phyloP scores from a whole-genome alignment of 352 stramenopile species.

The Peronospora destructor region DNA sequence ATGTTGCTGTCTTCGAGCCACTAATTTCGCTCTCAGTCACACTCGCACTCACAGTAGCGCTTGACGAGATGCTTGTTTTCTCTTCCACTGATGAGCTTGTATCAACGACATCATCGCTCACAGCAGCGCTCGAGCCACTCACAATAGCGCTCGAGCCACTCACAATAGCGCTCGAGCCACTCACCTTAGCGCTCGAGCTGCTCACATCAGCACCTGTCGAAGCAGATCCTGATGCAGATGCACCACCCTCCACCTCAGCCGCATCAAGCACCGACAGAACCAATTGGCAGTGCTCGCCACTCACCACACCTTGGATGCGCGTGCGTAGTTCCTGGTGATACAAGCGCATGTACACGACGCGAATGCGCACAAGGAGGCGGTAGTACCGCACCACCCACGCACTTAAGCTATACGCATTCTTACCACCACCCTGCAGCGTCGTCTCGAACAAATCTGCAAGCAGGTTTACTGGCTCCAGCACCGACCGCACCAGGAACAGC shows the following conservation, averaged over 20 bases:
- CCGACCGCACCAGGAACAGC: slow-evolving; percentile 40
- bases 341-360: slow-evolving; percentile 41
- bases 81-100: slow-evolving; percentile 10
- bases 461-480: slow-evolving; percentile 41
- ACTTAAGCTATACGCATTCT: slow-evolving; percentile 51
- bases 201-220: slow-evolving; percentile 2
- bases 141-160: too few relatives aligned
- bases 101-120: slow-evolving; percentile 5
- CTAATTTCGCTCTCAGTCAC: too few relatives aligned
- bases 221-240: slow-evolving; percentile 10
- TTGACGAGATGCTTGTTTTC: slow-evolving; percentile 11
- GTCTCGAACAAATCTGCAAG: slow-evolving; percentile 51
- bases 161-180: background rate
- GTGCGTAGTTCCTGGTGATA: slow-evolving; percentile 39
- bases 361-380: slow-evolving; percentile 30
- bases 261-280: slow-evolving; percentile 21
- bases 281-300: slow-evolving; percentile 22
- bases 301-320: slow-evolving; percentile 18
- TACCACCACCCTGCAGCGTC: slow-evolving; percentile 61
- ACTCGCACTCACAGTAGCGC: background rate
- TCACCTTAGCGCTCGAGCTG: too few relatives aligned
- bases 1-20: slow-evolving; percentile 1
- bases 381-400: slow-evolving; percentile 59
- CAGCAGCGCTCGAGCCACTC: background rate
- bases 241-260: slow-evolving; percentile 14